A percentile compares a stretch with the other conserved stretches of the same genome.
Evolutionary conservation across 305 asterid genomes (phyloP).

Genomic region (Fraxinus baroniana): DNA sequence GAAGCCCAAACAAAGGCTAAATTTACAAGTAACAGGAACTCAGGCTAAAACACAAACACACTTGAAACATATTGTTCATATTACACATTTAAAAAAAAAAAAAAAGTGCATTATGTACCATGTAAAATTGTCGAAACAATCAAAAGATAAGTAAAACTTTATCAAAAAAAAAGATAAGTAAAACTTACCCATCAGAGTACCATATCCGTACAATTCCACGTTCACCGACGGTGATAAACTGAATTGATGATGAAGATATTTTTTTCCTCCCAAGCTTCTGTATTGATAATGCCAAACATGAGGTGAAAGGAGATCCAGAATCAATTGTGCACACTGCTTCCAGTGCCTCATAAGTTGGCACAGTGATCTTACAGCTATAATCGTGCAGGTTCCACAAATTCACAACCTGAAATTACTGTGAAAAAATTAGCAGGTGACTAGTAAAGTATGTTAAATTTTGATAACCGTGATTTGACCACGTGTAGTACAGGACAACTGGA

Average conservation of each 20-base stretch:
- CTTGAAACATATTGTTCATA: background rate
- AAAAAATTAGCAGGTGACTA: constrained; percentile 25
- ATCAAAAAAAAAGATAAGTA: constrained; percentile 5
- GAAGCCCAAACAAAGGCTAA: background rate
- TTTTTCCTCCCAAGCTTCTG: constrained; percentile 50
- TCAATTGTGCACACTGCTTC: constrained; percentile 73
- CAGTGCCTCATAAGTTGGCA: constrained; percentile 80
- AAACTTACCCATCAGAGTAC: constrained; percentile 80
- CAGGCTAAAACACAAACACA: background rate
- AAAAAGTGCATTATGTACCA: background rate
- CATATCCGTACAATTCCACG: constrained; percentile 91
- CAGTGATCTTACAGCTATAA: constrained; percentile 63
- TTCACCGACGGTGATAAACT: constrained; percentile 88
- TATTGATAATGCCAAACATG: constrained; percentile 42
- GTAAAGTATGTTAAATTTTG: background rate
- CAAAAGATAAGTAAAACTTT: constrained; percentile 21
- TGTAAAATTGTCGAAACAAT: background rate
- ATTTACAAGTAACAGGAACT: constrained; percentile 3
- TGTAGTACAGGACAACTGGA: background rate
- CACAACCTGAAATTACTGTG: constrained; percentile 62
- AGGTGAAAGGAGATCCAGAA: constrained; percentile 59
- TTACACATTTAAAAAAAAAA: background rate
- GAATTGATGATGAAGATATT: constrained; percentile 48
- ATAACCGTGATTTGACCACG: background rate
- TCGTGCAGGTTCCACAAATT: constrained; percentile 85